These are phyloP conservation scores for Rehmannia glutinosa DNA, from an alignment of 257 asterid species.

Conservation along the genomic window DNA sequence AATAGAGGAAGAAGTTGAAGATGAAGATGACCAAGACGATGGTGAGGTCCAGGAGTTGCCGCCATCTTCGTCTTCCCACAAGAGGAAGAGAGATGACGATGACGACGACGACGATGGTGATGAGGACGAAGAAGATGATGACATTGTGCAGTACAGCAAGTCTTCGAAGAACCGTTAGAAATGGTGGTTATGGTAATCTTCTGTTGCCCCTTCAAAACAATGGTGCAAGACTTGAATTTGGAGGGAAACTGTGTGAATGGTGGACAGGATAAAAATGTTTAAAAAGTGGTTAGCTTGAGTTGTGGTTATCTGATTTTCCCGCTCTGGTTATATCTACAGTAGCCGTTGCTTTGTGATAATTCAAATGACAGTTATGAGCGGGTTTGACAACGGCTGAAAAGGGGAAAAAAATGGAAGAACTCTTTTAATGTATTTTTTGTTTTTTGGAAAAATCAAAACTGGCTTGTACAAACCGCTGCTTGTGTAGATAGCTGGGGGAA, in stretches of 20 bases:
- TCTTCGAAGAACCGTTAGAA: too few relatives aligned
- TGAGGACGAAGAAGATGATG: constrained; percentile 21
- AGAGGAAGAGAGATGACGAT: constrained; percentile 51
- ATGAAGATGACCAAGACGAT: constrained; percentile 48
- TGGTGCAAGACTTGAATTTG: constrained; percentile 18
- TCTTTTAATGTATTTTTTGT: too few relatives aligned
- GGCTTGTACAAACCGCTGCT: constrained; percentile 23
- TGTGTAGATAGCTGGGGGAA: too few relatives aligned
- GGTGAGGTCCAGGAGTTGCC: constrained; percentile 78
- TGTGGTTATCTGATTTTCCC: too few relatives aligned
- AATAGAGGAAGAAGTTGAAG: constrained; percentile 38
- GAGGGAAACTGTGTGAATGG: constrained; percentile 56
- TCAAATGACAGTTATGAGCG: too few relatives aligned
- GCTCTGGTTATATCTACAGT: not conserved
- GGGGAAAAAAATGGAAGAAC: too few relatives aligned
- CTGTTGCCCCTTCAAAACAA: too few relatives aligned
- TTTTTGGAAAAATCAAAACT: not conserved
- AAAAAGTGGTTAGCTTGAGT: constrained; percentile 55
- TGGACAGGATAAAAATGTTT: constrained; percentile 36
- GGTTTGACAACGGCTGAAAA: too few relatives aligned
- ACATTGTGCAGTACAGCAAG: constrained; percentile 32
- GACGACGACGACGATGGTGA: constrained; percentile 16
- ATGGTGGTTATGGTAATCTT: too few relatives aligned
- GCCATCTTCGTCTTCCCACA: constrained; percentile 50
- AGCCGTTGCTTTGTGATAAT: too few relatives aligned